Conservation (phyloP, 306 rosid species). For the Ormosia emarginata region DNA sequence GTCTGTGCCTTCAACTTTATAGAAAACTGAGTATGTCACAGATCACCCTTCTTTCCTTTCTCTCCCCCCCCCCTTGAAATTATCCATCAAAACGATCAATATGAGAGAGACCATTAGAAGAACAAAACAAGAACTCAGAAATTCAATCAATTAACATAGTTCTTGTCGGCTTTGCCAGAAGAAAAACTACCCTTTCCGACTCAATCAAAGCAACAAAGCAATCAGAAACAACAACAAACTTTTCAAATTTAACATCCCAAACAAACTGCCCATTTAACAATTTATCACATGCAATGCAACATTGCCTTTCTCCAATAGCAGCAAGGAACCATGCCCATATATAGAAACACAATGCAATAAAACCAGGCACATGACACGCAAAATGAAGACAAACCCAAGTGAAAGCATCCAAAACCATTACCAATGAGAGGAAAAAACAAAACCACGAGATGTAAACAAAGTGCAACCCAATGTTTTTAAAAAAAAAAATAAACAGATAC, state of each 20-base stretch:
- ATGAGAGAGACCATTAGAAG: neutral
- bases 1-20: too few relatives aligned
- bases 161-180: too few relatives aligned
- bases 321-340: neutral
- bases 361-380: conserved; percentile 8
- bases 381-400: conserved; percentile 31
- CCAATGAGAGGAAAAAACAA: conserved; percentile 40
- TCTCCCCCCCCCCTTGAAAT: too few relatives aligned
- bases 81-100: too few relatives aligned
- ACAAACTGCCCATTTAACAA: conserved; percentile 19
- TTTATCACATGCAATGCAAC: conserved; percentile 12
- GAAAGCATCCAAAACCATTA: conserved; percentile 34
- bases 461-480: conserved; percentile 30
- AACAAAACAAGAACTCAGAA: neutral
- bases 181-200: conserved; percentile 15
- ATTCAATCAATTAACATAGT: too few relatives aligned
- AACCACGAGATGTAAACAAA: conserved; percentile 28
- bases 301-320: neutral
- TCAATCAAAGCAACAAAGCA: conserved; percentile 14
- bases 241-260: neutral
- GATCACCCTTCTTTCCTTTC: too few relatives aligned
- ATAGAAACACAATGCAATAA: conserved; percentile 30
- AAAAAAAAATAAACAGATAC: conserved; percentile 21
- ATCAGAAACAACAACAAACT: conserved; percentile 5
- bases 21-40: too few relatives aligned